Conservation (phyloP, 1,139 yeast genomes). For the Lodderomyces orthopsilosis region DNA sequence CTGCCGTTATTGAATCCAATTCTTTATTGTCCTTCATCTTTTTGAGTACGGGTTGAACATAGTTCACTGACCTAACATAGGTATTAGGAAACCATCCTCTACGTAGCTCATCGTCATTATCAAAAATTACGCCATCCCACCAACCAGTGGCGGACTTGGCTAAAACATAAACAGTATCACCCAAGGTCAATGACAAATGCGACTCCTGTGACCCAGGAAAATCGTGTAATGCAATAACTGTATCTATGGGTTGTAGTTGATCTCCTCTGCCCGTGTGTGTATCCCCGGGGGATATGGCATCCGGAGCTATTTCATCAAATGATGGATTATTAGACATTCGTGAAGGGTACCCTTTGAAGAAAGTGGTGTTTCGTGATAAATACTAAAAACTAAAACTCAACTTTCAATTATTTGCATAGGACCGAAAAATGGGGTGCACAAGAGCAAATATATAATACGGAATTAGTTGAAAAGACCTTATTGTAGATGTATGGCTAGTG, state of each 20-base stretch:
- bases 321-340: conserved; percentile 10
- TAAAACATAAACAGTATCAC: conserved; percentile 52
- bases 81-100: conserved; percentile 81
- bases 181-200: conserved; percentile 45
- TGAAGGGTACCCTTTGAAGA: background rate
- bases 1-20: conserved; percentile 46
- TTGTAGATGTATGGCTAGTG: no score
- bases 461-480: no score
- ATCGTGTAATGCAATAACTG: conserved; percentile 52
- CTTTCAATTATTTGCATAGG: no score
- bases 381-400: no score
- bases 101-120: conserved; percentile 37
- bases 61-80: conserved; percentile 49
- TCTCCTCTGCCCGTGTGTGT: conserved; percentile 15
- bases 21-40: conserved; percentile 41
- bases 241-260: conserved; percentile 41
- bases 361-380: no score
- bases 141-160: conserved; percentile 58
- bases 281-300: conserved; percentile 33
- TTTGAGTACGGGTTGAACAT: conserved; percentile 46
- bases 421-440: no score
- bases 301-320: conserved; percentile 41
- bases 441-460: no score
- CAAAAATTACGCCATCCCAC: conserved; percentile 71
- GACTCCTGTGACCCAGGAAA: conserved; percentile 48